Evolutionary conservation across 1,139 yeast species (phyloP), one percentile per base, ranked within the genome.

Genomic region (Geotrichum carabidarum): DNA sequence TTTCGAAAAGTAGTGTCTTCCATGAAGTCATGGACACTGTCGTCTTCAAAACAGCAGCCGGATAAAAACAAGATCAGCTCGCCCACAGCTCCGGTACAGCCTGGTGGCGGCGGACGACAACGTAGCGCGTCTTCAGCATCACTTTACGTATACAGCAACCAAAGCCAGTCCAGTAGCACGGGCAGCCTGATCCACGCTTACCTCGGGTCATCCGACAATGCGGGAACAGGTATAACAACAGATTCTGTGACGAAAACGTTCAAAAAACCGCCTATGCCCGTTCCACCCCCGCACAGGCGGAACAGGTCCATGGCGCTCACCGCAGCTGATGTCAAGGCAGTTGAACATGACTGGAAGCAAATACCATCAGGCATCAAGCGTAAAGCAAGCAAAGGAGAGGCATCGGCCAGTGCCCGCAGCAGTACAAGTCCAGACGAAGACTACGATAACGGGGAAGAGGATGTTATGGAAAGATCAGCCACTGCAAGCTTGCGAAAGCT

Each of bases 121-220:
- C 17, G 47, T 8, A 44, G 47, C 27, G 47, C 37, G n/a, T 44
- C 47, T 5, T 44, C 47, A 5, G 27, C 38, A n/a, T n/a, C 34
- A 7, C 32, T 44, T 22, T 44, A 44, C 38, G 30, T n/a, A 14
- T 37, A 44, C 38, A 18, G 18, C 36, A 44, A 44, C 27, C 38
- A 31, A 8, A 17, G 34, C 22, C 47, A 44, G 30, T 37, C 30
- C 12, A 44, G 44, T 18, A 41, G 47, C 38, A 17, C 30, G 14
- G 47, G 47, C 8, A 44, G 47, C 38, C 27, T 44, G 30, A 37
- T 44, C 30, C 31, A 44, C 14, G 47, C 47, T 17, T 44, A 44
- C 47, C 31, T 27, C 22, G 47, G 47, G 14, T 32, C 47, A 5
- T n/a, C 37, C 2, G 9, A 12, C 27, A 44, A 27, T 22, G 27